These are phyloP conservation scores for Hortiboletus campestris DNA, from an alignment of 768 basidiomycete species.

Conservation along the genomic window DNA sequence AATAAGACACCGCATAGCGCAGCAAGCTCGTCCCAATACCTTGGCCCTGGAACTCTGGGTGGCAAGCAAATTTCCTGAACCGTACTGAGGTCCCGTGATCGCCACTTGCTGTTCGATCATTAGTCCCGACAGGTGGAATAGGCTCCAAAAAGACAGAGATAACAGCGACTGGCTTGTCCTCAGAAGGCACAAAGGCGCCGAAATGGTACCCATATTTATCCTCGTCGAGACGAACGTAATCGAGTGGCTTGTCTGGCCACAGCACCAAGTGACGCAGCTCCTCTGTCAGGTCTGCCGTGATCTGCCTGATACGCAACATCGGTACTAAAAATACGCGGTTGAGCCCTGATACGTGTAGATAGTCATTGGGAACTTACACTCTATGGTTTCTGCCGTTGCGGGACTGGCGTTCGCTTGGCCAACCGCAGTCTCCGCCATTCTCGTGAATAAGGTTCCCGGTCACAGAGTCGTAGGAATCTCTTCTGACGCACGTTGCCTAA, in stretches of 20 bases:
- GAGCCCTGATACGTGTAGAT: not conserved
- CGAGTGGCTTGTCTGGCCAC: constrained; percentile 51
- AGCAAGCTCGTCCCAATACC: constrained; percentile 55
- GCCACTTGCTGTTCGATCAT: constrained; percentile 1
- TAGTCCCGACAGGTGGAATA: constrained; percentile 22
- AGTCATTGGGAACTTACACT: constrained; percentile 11
- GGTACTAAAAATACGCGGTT: constrained; percentile 9
- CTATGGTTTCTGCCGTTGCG: not conserved
- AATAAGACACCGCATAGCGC: constrained; percentile 36
- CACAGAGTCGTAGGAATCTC: not conserved
- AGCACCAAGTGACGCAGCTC: constrained; percentile 55
- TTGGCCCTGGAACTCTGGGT: constrained; percentile 46
- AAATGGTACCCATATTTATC: constrained; percentile 51
- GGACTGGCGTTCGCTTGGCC: constrained; percentile 1
- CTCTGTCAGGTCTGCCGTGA: constrained; percentile 44
- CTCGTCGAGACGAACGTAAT: constrained; percentile 51
- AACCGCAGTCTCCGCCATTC: constrained; percentile 2
- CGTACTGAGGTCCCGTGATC: constrained; percentile 31
- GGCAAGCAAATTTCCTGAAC: constrained; percentile 64
- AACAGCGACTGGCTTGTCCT: constrained; percentile 44
- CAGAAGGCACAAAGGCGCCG: constrained; percentile 48
- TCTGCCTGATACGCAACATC: constrained; percentile 25
- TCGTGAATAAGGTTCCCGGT: constrained; percentile 2
- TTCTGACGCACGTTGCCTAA: constrained; percentile 4
- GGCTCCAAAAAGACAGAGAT: constrained; percentile 55